Evolutionary conservation across 1,284 basidiomycete species (phyloP), one percentile per base, ranked within the genome.

Genomic region (Papiliotrema laurentii): DNA sequence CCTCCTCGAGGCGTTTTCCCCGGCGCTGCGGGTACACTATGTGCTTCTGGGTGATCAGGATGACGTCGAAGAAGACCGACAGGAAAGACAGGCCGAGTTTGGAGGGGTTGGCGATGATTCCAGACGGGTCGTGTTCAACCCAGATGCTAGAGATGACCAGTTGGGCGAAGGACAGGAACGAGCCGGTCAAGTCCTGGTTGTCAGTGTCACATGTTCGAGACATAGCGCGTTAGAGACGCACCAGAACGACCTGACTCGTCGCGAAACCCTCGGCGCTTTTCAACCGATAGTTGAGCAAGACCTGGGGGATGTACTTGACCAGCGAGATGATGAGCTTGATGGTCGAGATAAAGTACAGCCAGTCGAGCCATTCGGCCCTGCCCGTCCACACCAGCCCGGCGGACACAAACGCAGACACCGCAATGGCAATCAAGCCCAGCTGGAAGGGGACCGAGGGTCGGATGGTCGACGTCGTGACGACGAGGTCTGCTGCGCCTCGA

Each of bases 251-350:
- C 14, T 56, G 56, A n/a, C 39, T 43, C 31, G 71, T 66, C 1
- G 67, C 61, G 54, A 73, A 72, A 2, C 73, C 74, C 25, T 56
- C 50, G 21, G 67, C 65, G 7, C 58, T 61, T 51, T 64, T 59
- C 36, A 69, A 48, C 36, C 47, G 47, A 43, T 63, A 66, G 55
- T 75, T 73, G 25, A 74, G 56, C 25, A 63, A 28, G 4, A 71
- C 58, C 52, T 75, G 74, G 5, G 74, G 74, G 6, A 71, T 38
- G 49, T 71, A 75, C 54, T 75, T 75, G 43, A 69, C 47, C 5
- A 64, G 35, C 13, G 69, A 69, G 47, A 64, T 63, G 43, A 61
- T 26, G 9, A 70, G 60, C 57, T 75, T 75, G 53, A 74, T 45
- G 13, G 58, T 57, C 18, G 65, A 65, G 13, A 68, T 59, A 25